Conservation (phyloP, 2,329 filamentous ascomycete genomes). For the Hansfordia pulvinata region DNA sequence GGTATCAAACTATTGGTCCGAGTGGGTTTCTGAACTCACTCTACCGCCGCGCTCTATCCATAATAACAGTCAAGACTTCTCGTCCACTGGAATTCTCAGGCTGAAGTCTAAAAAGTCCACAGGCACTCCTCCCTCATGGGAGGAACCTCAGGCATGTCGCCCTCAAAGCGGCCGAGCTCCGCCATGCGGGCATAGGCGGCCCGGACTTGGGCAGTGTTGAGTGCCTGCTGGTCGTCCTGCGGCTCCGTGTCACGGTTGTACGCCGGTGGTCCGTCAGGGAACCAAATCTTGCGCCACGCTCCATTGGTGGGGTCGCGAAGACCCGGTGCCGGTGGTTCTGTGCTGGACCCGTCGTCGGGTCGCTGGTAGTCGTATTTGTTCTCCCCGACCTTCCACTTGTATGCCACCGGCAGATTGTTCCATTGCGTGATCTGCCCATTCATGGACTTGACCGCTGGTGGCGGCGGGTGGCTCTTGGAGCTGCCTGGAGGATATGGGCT, state of each 20-base stretch:
- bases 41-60: no score
- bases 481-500: constrained; percentile 31
- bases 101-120: constrained; percentile 54
- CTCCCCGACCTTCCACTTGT: constrained; percentile 26
- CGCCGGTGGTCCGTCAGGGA: constrained; percentile 53
- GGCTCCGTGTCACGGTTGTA: constrained; percentile 52
- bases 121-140: constrained; percentile 63
- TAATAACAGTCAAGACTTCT: neutral
- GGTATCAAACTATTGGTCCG: no score
- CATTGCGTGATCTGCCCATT: constrained; percentile 38
- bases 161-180: constrained; percentile 53
- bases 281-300: constrained; percentile 54
- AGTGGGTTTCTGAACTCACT: no score
- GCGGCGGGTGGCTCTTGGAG: constrained; percentile 27
- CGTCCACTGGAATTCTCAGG: neutral
- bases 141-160: constrained; percentile 65
- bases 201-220: constrained; percentile 46
- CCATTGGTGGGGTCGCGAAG: constrained; percentile 37
- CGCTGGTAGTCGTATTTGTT: constrained; percentile 9
- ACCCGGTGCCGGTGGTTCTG: constrained; percentile 23
- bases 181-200: constrained; percentile 51
- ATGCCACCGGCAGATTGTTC: constrained; percentile 49
- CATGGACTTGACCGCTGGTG: constrained; percentile 23
- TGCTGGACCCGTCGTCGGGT: constrained; percentile 3
- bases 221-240: constrained; percentile 23